Conservation (phyloP, 805 yeast genomes). For the Kluyveromyces nonfermentans region DNA sequence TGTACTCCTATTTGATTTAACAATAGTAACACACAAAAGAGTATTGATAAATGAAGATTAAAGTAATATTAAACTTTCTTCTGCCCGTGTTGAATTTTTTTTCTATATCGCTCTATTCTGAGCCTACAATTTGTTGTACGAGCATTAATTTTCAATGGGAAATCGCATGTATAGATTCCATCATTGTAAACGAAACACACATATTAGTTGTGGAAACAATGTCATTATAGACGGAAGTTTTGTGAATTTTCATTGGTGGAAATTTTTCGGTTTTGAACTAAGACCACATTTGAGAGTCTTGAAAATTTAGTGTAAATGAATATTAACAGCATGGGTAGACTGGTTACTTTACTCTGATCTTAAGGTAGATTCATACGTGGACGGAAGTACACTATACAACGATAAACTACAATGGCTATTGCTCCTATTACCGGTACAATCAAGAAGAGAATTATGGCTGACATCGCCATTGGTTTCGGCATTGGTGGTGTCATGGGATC, state of each 20-base stretch:
- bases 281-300: not conserved
- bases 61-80: not conserved
- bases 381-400: not conserved
- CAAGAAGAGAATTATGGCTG: slow-evolving; percentile 71
- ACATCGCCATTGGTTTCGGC: slow-evolving; percentile 60
- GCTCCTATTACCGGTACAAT: slow-evolving; percentile 82
- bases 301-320: not conserved
- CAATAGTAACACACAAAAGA: no score
- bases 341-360: not conserved
- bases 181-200: not conserved
- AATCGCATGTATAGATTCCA: not conserved
- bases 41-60: not conserved
- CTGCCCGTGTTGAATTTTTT: not conserved
- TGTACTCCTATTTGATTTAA: no score
- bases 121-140: not conserved
- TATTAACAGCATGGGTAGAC: not conserved
- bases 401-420: slow-evolving; percentile 44
- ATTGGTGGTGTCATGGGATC: slow-evolving; percentile 55
- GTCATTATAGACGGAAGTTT: not conserved
- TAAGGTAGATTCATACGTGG: not conserved
- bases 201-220: not conserved
- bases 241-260: not conserved
- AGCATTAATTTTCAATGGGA: not conserved
- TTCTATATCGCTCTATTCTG: not conserved
- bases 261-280: not conserved